Base-by-base conservation (phyloP, 2,329 filamentous ascomycete genomes). In the Botrytis cinerea region DNA sequence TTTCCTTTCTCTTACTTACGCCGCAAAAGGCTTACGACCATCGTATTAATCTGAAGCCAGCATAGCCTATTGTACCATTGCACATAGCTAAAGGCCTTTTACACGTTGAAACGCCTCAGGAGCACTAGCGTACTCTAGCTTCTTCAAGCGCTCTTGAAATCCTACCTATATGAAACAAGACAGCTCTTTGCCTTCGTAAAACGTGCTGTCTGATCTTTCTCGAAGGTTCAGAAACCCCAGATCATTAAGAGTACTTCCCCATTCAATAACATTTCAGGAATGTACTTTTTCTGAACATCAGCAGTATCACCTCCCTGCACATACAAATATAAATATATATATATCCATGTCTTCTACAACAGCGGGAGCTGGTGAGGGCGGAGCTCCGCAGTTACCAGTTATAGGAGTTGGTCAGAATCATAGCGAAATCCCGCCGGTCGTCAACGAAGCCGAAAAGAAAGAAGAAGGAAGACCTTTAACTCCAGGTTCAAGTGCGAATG, bases 211-310 rank as follows among this genome's bases (percentile, higher is more conserved):
- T 45, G 51, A 70, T 70, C 51, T 70, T 70, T 46, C 16, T 61
- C 5, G 35, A 22, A 70, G 40, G 40, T 46, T 45, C 40, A 46
- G 40, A 57, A 54, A 46, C 38, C 25, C 70, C 48, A 72, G 32
- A 59, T 67, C 61, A 72, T 57, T 72, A 67, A 51, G 38, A 72
- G 70, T 59, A 67, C 70, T 72, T 67, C 61, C 45, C 70, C 70
- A 72, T 67, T 66, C 60, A 35, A 72, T 22, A 57, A 20, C 54
- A 45, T 67, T 35, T 32, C 60, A 54, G 61, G 66, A n/a, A 45
- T 67, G 59, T 32, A 40, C 25, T 38, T 51, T 35, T 45, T n/a
- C 59, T 70, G 40, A 57, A 67, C 46, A 54, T 72, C 70, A 72
- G 28, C 61, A 66, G 32, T 54, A 43, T 28, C 46, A 20, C 48